phyloP scores from a whole-genome alignment of 202 grass and related monocot species.

The Musa balbisiana region DNA sequence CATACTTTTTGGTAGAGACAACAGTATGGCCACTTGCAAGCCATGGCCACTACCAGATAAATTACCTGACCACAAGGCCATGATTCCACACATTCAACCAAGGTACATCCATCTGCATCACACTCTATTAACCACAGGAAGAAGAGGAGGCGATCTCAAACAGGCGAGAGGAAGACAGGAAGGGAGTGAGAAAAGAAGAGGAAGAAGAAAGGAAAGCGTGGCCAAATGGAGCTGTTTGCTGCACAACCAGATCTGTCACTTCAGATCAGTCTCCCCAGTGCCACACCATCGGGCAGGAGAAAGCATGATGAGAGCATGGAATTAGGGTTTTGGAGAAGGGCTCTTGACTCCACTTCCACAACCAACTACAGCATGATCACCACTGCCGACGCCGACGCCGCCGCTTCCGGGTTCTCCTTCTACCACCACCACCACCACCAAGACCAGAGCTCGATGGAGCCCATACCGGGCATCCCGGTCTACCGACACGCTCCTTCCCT shows the following conservation, averaged over 20 bases:
- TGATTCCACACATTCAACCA: background rate
- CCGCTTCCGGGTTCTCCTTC: background rate
- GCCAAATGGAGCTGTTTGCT: conserved; percentile 5
- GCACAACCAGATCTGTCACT: conserved; percentile 11
- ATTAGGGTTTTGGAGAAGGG: conserved; percentile 9
- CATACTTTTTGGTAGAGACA: too few species aligned
- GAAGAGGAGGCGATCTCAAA: background rate
- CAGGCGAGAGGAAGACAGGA: background rate
- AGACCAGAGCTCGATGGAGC: background rate
- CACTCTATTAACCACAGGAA: conserved; percentile 4
- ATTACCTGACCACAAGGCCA: background rate
- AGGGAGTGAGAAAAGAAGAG: too few species aligned
- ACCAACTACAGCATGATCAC: background rate
- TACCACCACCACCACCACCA: background rate
- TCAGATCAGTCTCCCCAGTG: conserved; percentile 3
- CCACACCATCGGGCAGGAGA: background rate
- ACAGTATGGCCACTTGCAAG: too few species aligned
- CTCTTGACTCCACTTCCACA: background rate
- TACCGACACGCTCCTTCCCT: background rate
- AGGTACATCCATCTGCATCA: background rate
- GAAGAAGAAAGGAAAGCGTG: background rate
- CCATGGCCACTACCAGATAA: background rate
- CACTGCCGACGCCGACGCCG: background rate
- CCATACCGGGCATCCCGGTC: conserved; percentile 6
- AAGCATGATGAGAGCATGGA: background rate